These are phyloP conservation scores for Sparassis latifolia DNA, from an alignment of 1,284 basidiomycete genomes.

Conservation along the genomic window DNA sequence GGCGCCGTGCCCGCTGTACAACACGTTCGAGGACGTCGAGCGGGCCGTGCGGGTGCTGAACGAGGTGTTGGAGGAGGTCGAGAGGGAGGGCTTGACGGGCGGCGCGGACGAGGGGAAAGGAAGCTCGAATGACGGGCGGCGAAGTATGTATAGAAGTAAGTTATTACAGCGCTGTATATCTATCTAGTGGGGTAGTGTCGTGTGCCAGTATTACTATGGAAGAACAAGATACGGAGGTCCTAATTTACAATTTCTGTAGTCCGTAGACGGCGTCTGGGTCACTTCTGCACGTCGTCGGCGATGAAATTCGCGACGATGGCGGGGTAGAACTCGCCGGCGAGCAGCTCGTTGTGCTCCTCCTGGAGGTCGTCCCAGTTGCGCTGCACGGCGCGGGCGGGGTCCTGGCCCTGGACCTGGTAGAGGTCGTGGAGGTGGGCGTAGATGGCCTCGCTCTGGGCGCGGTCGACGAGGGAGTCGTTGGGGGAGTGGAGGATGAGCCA, in stretches of 20 bases:
- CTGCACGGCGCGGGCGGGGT: conserved; percentile 24
- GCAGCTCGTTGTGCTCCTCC: conserved; percentile 52
- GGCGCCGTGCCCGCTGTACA: conserved; percentile 82
- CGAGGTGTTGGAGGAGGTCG: conserved; percentile 37
- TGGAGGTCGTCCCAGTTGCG: conserved; percentile 39
- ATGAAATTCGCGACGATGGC: conserved; percentile 43
- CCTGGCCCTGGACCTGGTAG: conserved; percentile 14
- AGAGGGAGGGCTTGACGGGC: conserved; percentile 8
- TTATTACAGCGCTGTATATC: neutral
- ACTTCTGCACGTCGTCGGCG: neutral
- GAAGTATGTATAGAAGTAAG: neutral
- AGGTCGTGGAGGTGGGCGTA: conserved; percentile 42
- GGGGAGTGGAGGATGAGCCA: conserved; percentile 73
- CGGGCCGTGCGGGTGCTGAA: conserved; percentile 60
- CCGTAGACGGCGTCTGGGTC: no score
- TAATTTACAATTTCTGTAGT: no score
- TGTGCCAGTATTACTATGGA: no score
- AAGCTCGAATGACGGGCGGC: neutral
- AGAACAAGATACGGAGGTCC: no score
- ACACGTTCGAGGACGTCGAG: conserved; percentile 72
- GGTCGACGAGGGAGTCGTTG: conserved; percentile 63
- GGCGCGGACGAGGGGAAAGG: neutral
- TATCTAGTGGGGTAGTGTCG: neutral
- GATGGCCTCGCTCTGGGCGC: conserved; percentile 55
- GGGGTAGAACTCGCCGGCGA: conserved; percentile 39